A percentile compares a stretch with the other conserved stretches of the same genome.
These are phyloP conservation scores for Solidago caesia DNA, from an alignment of 129 eudicot genomes.

Conservation along the genomic window DNA sequence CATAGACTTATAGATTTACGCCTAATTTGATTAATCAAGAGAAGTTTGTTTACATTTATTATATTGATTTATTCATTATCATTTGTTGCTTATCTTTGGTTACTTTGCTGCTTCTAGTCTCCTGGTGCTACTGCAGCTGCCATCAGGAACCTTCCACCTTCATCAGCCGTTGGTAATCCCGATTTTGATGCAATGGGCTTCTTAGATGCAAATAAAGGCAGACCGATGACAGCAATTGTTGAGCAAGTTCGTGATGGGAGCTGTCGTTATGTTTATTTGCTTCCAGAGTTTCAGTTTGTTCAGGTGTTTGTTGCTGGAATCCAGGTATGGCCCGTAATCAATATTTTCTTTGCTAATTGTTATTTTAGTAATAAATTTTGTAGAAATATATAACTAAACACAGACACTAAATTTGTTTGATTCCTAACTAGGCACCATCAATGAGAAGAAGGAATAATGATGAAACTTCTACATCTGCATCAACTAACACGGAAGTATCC, in stretches of 20 bases:
- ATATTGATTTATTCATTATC: no score
- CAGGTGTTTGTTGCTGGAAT: slow-evolving; percentile 96
- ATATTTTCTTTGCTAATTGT: background rate
- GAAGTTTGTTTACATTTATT: no score
- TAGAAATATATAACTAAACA: background rate
- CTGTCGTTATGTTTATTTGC: slow-evolving; percentile 83
- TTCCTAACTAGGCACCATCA: slow-evolving; percentile 67
- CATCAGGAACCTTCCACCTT: slow-evolving; percentile 71
- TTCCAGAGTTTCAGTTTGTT: slow-evolving; percentile 91
- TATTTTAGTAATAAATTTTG: no score
- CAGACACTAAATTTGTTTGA: background rate
- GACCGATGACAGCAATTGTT: slow-evolving; percentile 78
- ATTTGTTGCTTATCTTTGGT: background rate
- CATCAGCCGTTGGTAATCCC: slow-evolving; percentile 87
- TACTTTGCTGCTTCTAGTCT: slow-evolving; percentile 41
- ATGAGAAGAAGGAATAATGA: slow-evolving; percentile 75
- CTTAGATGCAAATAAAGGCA: slow-evolving; percentile 68
- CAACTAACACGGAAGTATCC: slow-evolving; percentile 58
- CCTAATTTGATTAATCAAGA: no score
- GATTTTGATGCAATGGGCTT: slow-evolving; percentile 74
- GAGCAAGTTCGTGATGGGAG: slow-evolving; percentile 99
- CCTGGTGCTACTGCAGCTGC: slow-evolving; percentile 91
- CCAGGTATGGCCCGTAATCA: slow-evolving; percentile 45
- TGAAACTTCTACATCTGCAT: slow-evolving; percentile 45
- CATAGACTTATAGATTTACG: no score